Conservation (phyloP, 441 rosid species). For the Arabidopsis hybrid region DNA sequence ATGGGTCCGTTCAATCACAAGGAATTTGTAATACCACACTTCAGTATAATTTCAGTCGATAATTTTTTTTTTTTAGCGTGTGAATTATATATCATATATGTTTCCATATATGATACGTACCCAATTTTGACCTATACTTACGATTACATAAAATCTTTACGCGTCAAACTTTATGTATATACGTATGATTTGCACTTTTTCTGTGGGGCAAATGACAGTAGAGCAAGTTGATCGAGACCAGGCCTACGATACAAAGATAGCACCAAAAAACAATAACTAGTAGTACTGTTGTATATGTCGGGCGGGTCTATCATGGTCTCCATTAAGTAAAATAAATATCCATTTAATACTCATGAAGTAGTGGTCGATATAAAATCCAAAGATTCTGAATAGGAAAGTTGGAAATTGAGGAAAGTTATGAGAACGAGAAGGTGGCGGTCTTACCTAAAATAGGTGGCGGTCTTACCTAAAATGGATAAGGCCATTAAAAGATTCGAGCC, state of each 20-base stretch:
- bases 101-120: too few relatives aligned
- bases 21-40: too few relatives aligned
- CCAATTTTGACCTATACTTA: too few relatives aligned
- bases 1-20: too few relatives aligned
- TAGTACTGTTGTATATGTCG: conserved; percentile 26
- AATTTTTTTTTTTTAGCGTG: too few relatives aligned
- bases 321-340: background rate
- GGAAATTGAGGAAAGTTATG: conserved; percentile 3
- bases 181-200: too few relatives aligned
- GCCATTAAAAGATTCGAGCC: conserved; percentile 19
- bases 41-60: too few relatives aligned
- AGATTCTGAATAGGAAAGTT: conserved; percentile 28
- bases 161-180: too few relatives aligned
- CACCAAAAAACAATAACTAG: background rate
- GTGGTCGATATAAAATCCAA: conserved; percentile 17
- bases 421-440: conserved; percentile 9
- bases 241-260: background rate
- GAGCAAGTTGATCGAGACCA: conserved; percentile 29
- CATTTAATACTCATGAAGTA: conserved; percentile 22
- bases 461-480: conserved; percentile 39
- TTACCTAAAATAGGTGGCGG: conserved; percentile 31
- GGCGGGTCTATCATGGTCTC: conserved; percentile 33
- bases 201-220: too few relatives aligned
- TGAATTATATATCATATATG: too few relatives aligned
- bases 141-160: too few relatives aligned